These are phyloP conservation scores for Porodaedalea pini DNA, from an alignment of 1,284 basidiomycete species.

Conservation along the genomic window DNA sequence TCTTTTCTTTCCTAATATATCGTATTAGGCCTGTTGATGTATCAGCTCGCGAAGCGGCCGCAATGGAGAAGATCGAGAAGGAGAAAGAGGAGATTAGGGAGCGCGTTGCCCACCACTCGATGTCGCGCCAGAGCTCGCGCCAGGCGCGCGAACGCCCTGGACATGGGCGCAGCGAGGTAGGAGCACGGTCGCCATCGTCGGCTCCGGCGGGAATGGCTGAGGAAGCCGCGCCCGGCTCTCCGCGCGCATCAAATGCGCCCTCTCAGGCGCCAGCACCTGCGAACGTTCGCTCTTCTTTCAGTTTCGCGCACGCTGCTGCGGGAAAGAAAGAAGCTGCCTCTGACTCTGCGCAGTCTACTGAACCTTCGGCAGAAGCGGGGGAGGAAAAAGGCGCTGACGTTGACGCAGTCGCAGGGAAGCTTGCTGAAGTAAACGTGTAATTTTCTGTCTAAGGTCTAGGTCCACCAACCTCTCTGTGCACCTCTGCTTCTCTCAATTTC, in stretches of 20 bases:
- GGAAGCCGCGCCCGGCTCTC: slow-evolving; percentile 11
- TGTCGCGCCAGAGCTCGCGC: slow-evolving; percentile 72
- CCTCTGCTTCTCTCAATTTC: no score
- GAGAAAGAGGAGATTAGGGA: slow-evolving; percentile 56
- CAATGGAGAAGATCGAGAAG: slow-evolving; percentile 65
- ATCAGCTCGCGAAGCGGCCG: slow-evolving; percentile 69
- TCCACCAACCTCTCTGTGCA: no score
- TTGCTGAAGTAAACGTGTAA: slow-evolving; percentile 40
- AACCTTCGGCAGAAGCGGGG: slow-evolving; percentile 25
- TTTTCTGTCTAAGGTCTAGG: no score
- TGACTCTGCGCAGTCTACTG: slow-evolving; percentile 19
- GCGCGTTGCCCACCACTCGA: slow-evolving; percentile 40
- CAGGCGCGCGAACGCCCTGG: slow-evolving; percentile 50
- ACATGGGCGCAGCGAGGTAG: slow-evolving; percentile 25
- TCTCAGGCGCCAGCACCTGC: slow-evolving; percentile 35
- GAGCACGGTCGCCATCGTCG: slow-evolving; percentile 29
- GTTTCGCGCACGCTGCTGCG: slow-evolving; percentile 64
- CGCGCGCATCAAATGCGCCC: slow-evolving; percentile 15
- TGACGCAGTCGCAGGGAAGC: slow-evolving; percentile 35
- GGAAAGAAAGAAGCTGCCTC: slow-evolving; percentile 31
- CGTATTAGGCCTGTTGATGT: slow-evolving; percentile 78
- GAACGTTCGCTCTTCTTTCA: slow-evolving; percentile 57
- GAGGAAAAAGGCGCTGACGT: slow-evolving; percentile 31
- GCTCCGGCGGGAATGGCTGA: slow-evolving; percentile 32
- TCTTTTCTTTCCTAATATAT: slow-evolving; percentile 2